A percentile compares a stretch with the other conserved stretches of the same genome.
Evolutionary conservation across 768 basidiomycete species (phyloP).

Genomic region (Trametes sanguinea): DNA sequence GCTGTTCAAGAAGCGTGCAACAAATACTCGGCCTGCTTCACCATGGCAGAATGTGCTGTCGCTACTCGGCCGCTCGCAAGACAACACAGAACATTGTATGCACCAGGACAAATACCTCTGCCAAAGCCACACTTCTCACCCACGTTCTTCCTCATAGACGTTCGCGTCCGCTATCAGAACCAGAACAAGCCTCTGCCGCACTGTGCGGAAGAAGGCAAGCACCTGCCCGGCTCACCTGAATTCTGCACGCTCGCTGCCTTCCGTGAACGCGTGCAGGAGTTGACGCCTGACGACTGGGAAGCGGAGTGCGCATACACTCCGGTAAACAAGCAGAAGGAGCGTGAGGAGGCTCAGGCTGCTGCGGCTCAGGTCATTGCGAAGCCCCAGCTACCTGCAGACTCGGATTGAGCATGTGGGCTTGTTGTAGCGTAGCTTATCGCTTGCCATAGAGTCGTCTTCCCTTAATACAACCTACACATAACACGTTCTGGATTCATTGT

Average conservation of each 20-base stretch:
- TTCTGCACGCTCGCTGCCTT: conserved; percentile 73
- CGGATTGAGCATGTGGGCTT: neutral
- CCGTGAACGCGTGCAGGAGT: conserved; percentile 56
- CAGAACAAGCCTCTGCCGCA: conserved; percentile 60
- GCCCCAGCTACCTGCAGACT: conserved; percentile 1
- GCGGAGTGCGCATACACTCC: conserved; percentile 49
- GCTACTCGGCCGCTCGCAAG: conserved; percentile 34
- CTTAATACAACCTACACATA: neutral
- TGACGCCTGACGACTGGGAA: conserved; percentile 69
- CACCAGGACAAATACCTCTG: too few relatives aligned
- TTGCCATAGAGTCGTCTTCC: neutral
- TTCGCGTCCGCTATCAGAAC: conserved; percentile 81
- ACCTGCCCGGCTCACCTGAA: conserved; percentile 69
- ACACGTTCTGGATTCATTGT: too few relatives aligned
- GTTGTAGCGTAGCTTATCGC: neutral
- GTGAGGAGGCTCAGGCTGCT: conserved; percentile 15
- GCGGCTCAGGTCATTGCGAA: conserved; percentile 15
- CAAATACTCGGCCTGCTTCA: conserved; percentile 12
- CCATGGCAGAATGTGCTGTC: conserved; percentile 45
- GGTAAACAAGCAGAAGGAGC: conserved; percentile 18
- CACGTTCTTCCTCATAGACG: conserved; percentile 24
- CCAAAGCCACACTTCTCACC: too few relatives aligned
- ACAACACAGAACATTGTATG: conserved; percentile 47
- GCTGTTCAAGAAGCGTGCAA: conserved; percentile 46
- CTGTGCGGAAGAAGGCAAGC: conserved; percentile 66